Base-by-base conservation (phyloP, 345 rosid genomes). In the Pugionium cornutum region DNA sequence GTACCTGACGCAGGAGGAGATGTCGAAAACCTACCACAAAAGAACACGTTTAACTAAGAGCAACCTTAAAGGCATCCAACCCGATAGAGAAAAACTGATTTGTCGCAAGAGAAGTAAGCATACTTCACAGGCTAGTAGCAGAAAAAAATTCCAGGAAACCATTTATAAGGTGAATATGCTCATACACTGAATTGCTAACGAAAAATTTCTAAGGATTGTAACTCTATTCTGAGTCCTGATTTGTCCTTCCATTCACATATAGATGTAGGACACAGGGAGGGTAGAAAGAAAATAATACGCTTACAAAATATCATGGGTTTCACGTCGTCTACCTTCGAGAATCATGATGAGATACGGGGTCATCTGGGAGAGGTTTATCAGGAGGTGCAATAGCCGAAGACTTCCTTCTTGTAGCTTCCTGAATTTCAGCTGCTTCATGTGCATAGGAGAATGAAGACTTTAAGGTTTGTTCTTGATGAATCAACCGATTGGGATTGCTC, bases 241-340 rank as follows among this genome's bases (percentile, higher is more conserved):
- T 48, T 31, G 67, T 42, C 51, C 9, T 60, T 8, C 39, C 52
- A 10, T 52, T 59, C 62, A 58, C 54, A 66, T 25, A 33, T 58
- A 25, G 62, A 50, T 6, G 10, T 39, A 25, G 30, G 49, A 35
- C 43, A 50, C 0, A 0, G 54, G 33, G 44, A 54, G 41, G 39
- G 6, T n/a, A 8, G 4, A 71, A 55, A 63, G 39, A 48, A 64
- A 40, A 33, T n/a, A 48, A 27, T 26, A 55, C 47, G 63, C 51
- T 57, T 64, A 41, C 53, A 49, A 57, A 53, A 50, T 37, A 33
- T 1, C 36, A 31, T 31, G 49, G 46, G 56, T 41, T 62, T 67
- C 51, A 63, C 45, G 73, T 43, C 33, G 60, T 51, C 66, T 77
- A 85, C 91, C 89, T 86, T 66, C 62, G 77, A 57, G 81, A 72